phyloP scores from a whole-genome alignment of 1,284 basidiomycete genomes.

The Porogramme epimiltina region DNA sequence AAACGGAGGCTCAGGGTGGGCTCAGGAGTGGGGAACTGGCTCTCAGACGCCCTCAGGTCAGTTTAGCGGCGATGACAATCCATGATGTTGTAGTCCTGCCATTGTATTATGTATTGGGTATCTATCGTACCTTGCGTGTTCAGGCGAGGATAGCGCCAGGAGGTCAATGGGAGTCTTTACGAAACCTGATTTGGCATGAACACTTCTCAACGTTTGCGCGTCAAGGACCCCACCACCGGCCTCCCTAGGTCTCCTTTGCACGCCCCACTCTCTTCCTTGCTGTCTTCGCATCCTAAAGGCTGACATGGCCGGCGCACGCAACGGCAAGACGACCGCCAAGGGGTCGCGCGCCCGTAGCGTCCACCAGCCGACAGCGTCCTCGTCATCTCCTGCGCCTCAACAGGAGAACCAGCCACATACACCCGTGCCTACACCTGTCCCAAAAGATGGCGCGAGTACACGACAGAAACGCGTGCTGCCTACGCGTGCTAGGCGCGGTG shows the following conservation, averaged over 20 bases:
- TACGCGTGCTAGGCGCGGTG: slow-evolving; percentile 75
- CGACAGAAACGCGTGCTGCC: slow-evolving; percentile 77
- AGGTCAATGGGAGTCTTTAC: slow-evolving; percentile 15
- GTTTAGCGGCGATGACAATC: not conserved
- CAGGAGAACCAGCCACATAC: slow-evolving; percentile 10
- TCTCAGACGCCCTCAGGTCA: not conserved
- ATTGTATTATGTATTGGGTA: slow-evolving; percentile 1
- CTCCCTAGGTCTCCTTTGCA: not conserved
- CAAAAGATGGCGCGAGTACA: slow-evolving; percentile 27
- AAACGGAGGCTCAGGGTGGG: slow-evolving; percentile 5
- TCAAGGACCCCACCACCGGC: slow-evolving; percentile 9
- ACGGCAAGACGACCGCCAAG: slow-evolving; percentile 7
- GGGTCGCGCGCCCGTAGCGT: slow-evolving; percentile 14
- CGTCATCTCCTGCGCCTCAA: slow-evolving; percentile 17
- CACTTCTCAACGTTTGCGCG: slow-evolving; percentile 21
- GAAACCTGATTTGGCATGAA: slow-evolving; percentile 16
- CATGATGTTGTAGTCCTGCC: not conserved
- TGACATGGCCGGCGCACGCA: slow-evolving; percentile 15
- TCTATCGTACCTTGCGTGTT: not conserved
- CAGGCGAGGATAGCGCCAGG: not conserved
- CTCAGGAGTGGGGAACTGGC: slow-evolving; percentile 7
- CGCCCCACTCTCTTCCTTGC: not conserved
- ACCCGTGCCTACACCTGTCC: slow-evolving; percentile 17
- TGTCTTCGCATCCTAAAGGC: too few species aligned
- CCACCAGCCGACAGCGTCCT: slow-evolving; percentile 13